Conservation (phyloP, 1,284 basidiomycete species). For the Pseudozyma pruni region DNA sequence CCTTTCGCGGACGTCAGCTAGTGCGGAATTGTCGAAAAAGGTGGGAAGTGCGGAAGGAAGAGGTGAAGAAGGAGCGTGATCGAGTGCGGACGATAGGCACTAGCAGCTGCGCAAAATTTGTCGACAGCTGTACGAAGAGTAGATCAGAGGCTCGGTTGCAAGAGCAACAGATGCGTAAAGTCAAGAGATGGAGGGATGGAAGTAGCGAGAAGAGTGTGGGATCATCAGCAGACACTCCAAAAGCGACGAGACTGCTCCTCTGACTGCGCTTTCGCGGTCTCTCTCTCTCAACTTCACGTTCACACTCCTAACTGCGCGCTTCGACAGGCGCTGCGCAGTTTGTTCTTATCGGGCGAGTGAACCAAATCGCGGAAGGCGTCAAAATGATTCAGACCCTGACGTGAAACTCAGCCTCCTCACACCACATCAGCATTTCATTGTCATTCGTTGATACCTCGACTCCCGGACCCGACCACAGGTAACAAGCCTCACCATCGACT, state of each 20-base stretch:
- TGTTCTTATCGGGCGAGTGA: slow-evolving; percentile 33
- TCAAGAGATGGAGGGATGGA: slow-evolving; percentile 9
- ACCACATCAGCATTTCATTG: no score
- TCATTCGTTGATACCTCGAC: no score
- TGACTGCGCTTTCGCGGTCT: slow-evolving; percentile 3
- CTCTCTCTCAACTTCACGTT: neutral
- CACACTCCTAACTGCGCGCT: no score
- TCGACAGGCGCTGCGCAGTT: slow-evolving; percentile 2
- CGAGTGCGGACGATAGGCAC: slow-evolving; percentile 35
- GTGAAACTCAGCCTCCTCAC: no score
- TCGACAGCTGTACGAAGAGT: slow-evolving; percentile 6
- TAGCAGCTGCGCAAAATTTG: neutral
- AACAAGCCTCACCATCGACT: neutral
- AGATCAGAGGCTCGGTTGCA: slow-evolving; percentile 43
- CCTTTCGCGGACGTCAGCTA: slow-evolving; percentile 5
- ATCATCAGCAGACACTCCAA: no score
- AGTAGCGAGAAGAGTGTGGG: slow-evolving; percentile 12
- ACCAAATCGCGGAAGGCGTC: no score
- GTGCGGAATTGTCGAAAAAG: slow-evolving; percentile 7
- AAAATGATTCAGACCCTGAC: no score
- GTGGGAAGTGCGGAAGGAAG: slow-evolving; percentile 1
- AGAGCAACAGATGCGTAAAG: slow-evolving; percentile 20
- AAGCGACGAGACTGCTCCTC: slow-evolving; percentile 11
- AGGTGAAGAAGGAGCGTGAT: slow-evolving; percentile 35
- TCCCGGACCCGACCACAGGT: no score